A percentile compares a stretch with the other conserved stretches of the same genome.
Evolutionary conservation across 2,329 filamentous ascomycete species (phyloP).

Genomic region (Alternaria gansuensis): DNA sequence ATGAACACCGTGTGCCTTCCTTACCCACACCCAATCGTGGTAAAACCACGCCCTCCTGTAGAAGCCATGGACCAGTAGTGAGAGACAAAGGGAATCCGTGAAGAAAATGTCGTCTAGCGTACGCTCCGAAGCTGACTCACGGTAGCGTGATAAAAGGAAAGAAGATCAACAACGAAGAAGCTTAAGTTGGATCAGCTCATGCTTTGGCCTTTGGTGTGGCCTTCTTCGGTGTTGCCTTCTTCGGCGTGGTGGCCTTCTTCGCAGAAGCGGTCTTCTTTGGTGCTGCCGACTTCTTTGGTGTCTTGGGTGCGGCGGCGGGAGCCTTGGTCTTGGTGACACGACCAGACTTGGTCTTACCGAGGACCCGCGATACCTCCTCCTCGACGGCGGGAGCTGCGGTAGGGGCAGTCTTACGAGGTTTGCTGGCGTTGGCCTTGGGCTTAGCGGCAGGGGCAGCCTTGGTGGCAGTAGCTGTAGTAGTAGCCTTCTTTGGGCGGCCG

Average conservation of each 20-base stretch:
- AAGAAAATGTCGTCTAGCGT: slow-evolving; percentile 22
- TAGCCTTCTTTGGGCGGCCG: slow-evolving; percentile 36
- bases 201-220: slow-evolving; percentile 52
- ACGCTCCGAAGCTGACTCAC: slow-evolving; percentile 17
- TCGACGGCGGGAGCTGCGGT: slow-evolving; percentile 70
- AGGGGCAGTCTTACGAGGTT: slow-evolving; percentile 57
- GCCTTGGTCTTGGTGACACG: slow-evolving; percentile 77
- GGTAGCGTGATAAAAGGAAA: slow-evolving; percentile 31
- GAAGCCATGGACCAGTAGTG: slow-evolving; percentile 25
- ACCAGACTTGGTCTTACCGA: slow-evolving; percentile 86
- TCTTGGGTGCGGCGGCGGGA: slow-evolving; percentile 44
- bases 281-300: slow-evolving; percentile 50
- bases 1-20: slow-evolving; percentile 29
- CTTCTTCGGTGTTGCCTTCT: slow-evolving; percentile 61
- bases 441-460: slow-evolving; percentile 42
- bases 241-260: slow-evolving; percentile 59
- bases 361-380: slow-evolving; percentile 71
- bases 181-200: slow-evolving; percentile 32
- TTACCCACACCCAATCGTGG: slow-evolving; percentile 11
- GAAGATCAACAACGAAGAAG: slow-evolving; percentile 40
- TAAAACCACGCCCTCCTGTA: slow-evolving; percentile 17
- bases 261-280: slow-evolving; percentile 49
- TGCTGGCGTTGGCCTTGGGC: slow-evolving; percentile 59
- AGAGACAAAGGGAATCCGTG: slow-evolving; percentile 32
- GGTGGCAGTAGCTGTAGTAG: slow-evolving; percentile 34